Base-by-base conservation (phyloP, 1,139 yeast species). In the Sugiyamaella neomexicana region DNA sequence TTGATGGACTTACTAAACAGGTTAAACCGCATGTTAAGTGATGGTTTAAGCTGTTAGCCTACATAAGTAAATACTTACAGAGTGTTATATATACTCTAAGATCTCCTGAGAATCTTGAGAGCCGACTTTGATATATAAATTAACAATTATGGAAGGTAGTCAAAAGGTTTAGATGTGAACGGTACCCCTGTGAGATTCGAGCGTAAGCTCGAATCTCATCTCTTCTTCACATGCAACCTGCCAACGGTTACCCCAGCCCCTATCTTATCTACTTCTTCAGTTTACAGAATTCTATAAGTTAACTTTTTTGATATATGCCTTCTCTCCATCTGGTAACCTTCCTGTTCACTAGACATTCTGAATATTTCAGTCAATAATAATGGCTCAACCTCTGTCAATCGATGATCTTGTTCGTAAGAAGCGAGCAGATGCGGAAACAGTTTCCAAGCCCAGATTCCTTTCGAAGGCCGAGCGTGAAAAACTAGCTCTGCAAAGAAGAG, bases 391-490 rank as follows among this genome's bases (percentile, higher is more conserved):
- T 0, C 65, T 74, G 1, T 75, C 83, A 3, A 65, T 79, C 9
- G 78, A 79, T 15, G 80, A 79, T 13, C 65, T 80, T 34, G 58
- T 78, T n/a, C 60, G 61, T 15, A 61, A 65, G 44, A 72, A 67
- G 52, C 60, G 66, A 27, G 64, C 64, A 16, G 65, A 65, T 27
- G 53, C 62, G 16, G 61, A 57, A 6, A 46, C 57, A 1, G 29
- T 25, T n/a, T 55, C 59, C 6, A 70, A 69, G 52, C 83, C 83
- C 0, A 72, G 65, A 60, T 83, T 80, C 60, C 63, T 83, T 8
- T 73, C 85, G 8, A 80, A 76, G 60, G 70, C 68, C 39, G 76
- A 80, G 55, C 68, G 87, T 51, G 73, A 71, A 13, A 68, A 70
- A 50, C 59, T 78, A 41, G 71, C 71, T 1, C 53, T 62, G 37